Base-by-base conservation (phyloP, 2,329 filamentous ascomycete genomes). In the Penicillium sp. region DNA sequence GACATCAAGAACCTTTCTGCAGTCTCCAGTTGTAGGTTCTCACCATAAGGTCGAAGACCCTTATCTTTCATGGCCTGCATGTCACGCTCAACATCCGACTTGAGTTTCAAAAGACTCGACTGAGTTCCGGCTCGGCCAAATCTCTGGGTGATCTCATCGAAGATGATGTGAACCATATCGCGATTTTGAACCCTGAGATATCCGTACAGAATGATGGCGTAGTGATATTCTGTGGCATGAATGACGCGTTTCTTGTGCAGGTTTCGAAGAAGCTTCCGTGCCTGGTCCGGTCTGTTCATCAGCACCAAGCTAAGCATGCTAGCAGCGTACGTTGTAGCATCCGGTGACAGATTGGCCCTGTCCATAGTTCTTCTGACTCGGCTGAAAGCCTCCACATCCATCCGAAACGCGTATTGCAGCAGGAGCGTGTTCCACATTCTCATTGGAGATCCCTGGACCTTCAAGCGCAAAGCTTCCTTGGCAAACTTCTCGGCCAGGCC, bases 341-440 rank as follows among this genome's bases (percentile, higher is more conserved):
- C 78, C 8, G 78, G 72, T 27, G 70, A 66, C 28, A 87, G 69
- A 0, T 73, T 67, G 35, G 73, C 66, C 4, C 72, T 62, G 41
- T 76, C 68, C 81, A 87, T 86, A 46, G 73, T 72, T 27, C 71
- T 68, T 56, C 83, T 80, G 3, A 81, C 66, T 46, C 75, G 72
- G 55, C 79, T 75, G 13, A 79, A 74, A n/a, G 74, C 74, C 20
- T 73, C 65, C 25, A 83, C 60, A 52, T 86, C 78, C 47, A 85
- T 80, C 6, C 80, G 77, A 47, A 81, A 72, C 6, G 87, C 88
- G 65, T 89, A 79, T 52, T 86, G 81, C 48, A 79, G 77, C 4
- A 96, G 73, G 28, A 96, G 71, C 46, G 82, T 77, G 63, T 96
- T 95, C 88, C 88, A 96, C 63, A 89, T 81, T 28, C 77, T 74